Evolutionary conservation across 73 alveolate genomes (phyloP).

Genomic region (Effrenium voratum): DNA sequence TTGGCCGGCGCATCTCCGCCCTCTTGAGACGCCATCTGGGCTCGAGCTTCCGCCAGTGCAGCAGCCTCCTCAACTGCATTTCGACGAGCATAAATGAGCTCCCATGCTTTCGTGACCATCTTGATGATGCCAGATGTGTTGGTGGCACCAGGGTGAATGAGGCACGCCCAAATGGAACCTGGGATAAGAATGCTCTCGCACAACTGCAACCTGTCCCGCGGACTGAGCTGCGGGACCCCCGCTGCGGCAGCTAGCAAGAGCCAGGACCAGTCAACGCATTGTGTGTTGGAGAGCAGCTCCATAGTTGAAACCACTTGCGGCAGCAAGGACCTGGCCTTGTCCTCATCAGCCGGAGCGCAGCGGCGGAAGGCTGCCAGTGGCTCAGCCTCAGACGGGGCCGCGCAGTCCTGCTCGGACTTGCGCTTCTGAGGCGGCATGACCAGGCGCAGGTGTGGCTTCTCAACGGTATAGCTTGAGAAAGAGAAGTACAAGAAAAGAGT

Average conservation of each 20-base stretch:
- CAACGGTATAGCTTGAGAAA: too few relatives aligned
- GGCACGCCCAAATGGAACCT: background rate
- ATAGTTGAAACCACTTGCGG: background rate
- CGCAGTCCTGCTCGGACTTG: too few relatives aligned
- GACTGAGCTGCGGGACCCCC: background rate
- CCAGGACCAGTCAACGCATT: background rate
- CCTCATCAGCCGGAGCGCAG: background rate
- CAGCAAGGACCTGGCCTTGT: background rate
- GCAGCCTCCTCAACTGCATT: too few relatives aligned
- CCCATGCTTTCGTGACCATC: background rate
- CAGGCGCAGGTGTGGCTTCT: too few relatives aligned
- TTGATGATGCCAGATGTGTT: background rate
- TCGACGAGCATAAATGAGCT: background rate
- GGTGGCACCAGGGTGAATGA: background rate
- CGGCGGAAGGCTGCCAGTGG: background rate
- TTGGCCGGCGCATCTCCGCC: too few relatives aligned
- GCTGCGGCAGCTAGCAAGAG: background rate
- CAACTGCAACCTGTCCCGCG: background rate
- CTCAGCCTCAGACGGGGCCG: too few relatives aligned
- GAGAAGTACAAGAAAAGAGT: too few relatives aligned
- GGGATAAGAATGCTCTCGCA: background rate
- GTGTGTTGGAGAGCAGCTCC: background rate
- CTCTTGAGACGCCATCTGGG: too few relatives aligned
- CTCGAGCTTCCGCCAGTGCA: too few relatives aligned
- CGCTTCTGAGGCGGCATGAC: too few relatives aligned